Evolutionary conservation across 2,329 filamentous ascomycete genomes (phyloP), one percentile per base, ranked within the genome.

Genomic region (Phoma herbarum): DNA sequence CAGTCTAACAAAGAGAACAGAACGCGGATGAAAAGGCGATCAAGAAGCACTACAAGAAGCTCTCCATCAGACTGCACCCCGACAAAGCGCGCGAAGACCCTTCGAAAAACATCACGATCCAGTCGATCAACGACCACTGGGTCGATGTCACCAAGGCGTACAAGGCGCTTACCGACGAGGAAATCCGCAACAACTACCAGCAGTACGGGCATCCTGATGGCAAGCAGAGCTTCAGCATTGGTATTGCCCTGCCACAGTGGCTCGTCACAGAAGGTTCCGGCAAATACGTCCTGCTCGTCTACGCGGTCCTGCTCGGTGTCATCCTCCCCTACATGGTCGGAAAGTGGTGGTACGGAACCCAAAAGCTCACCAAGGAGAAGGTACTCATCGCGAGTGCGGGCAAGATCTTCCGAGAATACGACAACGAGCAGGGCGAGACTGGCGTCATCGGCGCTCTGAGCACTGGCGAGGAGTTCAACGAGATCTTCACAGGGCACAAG

Each of bases 331-430:
- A 96, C 77, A 83, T 95, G 46, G 94, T 99, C 55, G 95, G 95
- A 46, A 93, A 90, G 59, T 99, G 95, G 95, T 99, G 95, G 95
- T 99, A 99, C 75, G 95, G 96, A 60, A 96, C 92, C 31, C 94
- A 97, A 78, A 87, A 89, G 70, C 87, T 91, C 78, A 98, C 95
- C 35, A 96, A 94, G 80, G 96, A 99, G 78, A 92, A 92, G 68
- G 90, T 98, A 25, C 84, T 97, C 54, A 90, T 97, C 75, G 92
- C 95, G 75, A 97, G 91, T 78, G 93, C 96, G 68, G 96, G 96
- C 77, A 93, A 92, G 66, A 86, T 99, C 58, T 98, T 99, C 85
- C 90, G 89, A 69, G 92, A 97, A 73, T 99, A 96, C 79, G 88
- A 91, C 64, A 93, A 97, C 53, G 86, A 88, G 63, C 90, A 95